Evolutionary conservation across 768 basidiomycete genomes (phyloP), one percentile per base, ranked within the genome.

Genomic region (Gloeophyllum trabeum): DNA sequence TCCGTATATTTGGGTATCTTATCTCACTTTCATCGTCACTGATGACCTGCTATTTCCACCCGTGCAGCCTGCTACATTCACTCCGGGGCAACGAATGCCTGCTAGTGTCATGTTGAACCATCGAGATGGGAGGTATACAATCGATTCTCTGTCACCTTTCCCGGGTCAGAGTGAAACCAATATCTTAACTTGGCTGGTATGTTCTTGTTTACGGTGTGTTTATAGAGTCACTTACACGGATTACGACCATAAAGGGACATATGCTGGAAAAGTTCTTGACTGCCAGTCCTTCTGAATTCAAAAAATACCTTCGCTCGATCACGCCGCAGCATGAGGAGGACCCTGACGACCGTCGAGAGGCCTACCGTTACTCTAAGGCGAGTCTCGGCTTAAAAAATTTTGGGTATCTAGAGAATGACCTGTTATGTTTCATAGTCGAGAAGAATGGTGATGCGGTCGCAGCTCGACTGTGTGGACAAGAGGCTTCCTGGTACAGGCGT

Each of bases 191-290:
- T 85, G 80, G 76, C 67, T 89, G 73, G 83, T 82, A 39, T 39
- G 73, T 58, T 5, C n/a, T 14, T 30, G 6, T 38, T 19, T 13
- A 2, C n/a, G 10, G 19, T 3, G 16, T n/a, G n/a, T n/a, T n/a
- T n/a, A n/a, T n/a, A n/a, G 12, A 40, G 5, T 16, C 19, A 45
- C 25, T 26, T 22, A 21, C 35, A 5, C 12, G 42, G 6, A 43
- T 41, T 41, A 6, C 47, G 28, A 18, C 14, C 13, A 32, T 1
- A 14, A 6, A 94, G 89, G 94, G 94, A 3, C 82, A 80, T 2
- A 69, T 97, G 43, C 61, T 97, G 19, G 94, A 99, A 58, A 92
- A 86, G 53, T 81, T 86, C 53, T 56, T 99, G 42, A 97, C 92
- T 0, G 63, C 73, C 40, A 54, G 78, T 0, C 63, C 72, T 4